Base-by-base conservation (phyloP, 305 asterid species). In the Plantago coronopus region DNA sequence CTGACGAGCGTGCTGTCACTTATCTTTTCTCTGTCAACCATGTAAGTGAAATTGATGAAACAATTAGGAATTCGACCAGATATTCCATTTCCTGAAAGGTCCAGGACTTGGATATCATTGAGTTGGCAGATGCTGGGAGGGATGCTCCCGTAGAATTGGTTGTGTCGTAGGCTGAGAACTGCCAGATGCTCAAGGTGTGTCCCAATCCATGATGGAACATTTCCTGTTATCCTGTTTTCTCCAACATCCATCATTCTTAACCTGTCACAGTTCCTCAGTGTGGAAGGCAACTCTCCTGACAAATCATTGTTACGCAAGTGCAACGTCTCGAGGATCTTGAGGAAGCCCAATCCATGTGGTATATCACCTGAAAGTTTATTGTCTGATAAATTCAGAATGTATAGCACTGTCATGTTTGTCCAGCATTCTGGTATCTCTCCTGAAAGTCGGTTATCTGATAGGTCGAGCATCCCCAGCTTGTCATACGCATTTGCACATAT, bases 371-470 rank as follows among this genome's bases (percentile, higher is more conserved):
- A 54, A 7, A 79, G 40, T 1, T 47, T 53, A 19, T 76, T 79
- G 53, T 73, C 70, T 18, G 47, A 69, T 50, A 79, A 25, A 37
- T 71, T 74, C 14, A 79, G 62, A 45, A 53, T 47, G 0, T 1
- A 0, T 47, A 73, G 44, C 0, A 13, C 6, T 0, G 40, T 16
- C 69, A 66, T 73, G 18, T 60, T 73, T 69, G 31, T 64, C 81
- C 81, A 79, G 53, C 84, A 73, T 8, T 73, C 17, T 2, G 79
- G 79, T 58, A 73, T 51, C 66, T 59, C 58, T 46, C 74, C 71
- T 1, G 57, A 48, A 15, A 74, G 31, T 27, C 48, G 63, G 54
- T 71, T 74, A 21, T 63, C 16, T 7, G 82, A 77, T 8, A 73
- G 68, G 50, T 77, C 70, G 9, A 70, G 65, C 16, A 23, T 0